Conservation (phyloP, 176 grass and related monocot genomes). For the Miscanthus lutarioriparius region DNA sequence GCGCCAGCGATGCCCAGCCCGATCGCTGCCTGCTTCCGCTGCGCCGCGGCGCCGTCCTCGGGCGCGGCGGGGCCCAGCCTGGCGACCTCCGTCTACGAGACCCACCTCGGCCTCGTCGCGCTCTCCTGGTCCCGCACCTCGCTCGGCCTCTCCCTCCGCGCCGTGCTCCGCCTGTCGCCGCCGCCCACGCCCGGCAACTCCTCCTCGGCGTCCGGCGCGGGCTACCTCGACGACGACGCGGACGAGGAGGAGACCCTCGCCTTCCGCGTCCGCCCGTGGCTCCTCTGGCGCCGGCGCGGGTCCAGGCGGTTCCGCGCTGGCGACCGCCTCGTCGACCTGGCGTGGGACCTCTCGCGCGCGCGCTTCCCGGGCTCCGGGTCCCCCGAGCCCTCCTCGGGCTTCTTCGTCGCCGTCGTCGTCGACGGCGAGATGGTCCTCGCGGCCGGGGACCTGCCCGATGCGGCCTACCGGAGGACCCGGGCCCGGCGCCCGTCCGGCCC, state of each 20-base stretch:
- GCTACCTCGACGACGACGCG: constrained; percentile 27
- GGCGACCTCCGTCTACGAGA: constrained; percentile 84
- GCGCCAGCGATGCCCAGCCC: constrained; percentile 43
- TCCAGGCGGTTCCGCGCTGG: constrained; percentile 47
- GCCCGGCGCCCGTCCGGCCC: background rate
- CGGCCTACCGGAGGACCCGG: constrained; percentile 48
- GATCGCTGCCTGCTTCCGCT: constrained; percentile 48
- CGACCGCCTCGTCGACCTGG: constrained; percentile 48
- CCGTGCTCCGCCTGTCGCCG: constrained; percentile 52
- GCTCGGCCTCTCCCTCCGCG: constrained; percentile 69
- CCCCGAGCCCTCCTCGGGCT: constrained; percentile 62
- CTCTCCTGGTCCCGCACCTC: constrained; percentile 72
- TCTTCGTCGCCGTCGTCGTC: constrained; percentile 66
- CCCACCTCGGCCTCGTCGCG: constrained; percentile 61
- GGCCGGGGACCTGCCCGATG: constrained; percentile 63
- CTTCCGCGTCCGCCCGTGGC: constrained; percentile 70
- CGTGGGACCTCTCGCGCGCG: constrained; percentile 66
- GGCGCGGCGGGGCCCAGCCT: constrained; percentile 39
- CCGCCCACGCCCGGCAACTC: background rate
- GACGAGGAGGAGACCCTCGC: constrained; percentile 52
- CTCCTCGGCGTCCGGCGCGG: background rate
- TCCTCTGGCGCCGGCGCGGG: constrained; percentile 60
- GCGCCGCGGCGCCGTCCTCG: constrained; percentile 17
- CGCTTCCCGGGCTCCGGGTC: constrained; percentile 41
- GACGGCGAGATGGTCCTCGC: constrained; percentile 73